These are phyloP conservation scores for Myriosclerotinia curreyana DNA, from an alignment of 2,329 filamentous ascomycete genomes.

Conservation along the genomic window DNA sequence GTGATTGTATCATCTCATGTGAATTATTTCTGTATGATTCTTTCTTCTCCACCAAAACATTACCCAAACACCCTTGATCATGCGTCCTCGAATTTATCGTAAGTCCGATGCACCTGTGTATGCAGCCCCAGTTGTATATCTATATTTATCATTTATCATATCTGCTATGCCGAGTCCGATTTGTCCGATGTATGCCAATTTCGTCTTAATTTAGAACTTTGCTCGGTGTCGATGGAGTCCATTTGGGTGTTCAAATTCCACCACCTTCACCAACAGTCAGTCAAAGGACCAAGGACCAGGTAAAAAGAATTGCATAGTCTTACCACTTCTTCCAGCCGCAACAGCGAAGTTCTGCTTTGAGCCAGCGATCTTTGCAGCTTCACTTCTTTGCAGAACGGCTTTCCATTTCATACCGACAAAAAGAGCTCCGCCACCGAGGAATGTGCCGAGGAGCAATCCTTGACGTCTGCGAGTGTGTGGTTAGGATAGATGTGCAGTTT, in stretches of 20 bases:
- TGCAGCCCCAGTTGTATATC: not conserved
- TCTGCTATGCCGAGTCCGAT: not conserved
- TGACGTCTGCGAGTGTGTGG: conserved; percentile 31
- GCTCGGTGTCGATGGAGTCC: not conserved
- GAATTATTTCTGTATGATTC: not conserved
- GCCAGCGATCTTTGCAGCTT: conserved; percentile 37
- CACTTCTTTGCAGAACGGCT: conserved; percentile 37
- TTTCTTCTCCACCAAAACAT: not conserved
- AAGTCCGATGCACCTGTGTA: not conserved
- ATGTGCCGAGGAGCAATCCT: conserved; percentile 34
- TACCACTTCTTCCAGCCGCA: conserved; percentile 37
- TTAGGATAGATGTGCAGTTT: not conserved
- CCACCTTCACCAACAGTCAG: conserved; percentile 17
- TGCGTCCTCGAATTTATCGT: not conserved
- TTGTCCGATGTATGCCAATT: not conserved
- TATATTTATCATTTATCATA: conserved; percentile 6
- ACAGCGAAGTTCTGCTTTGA: conserved; percentile 36
- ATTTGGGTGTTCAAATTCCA: conserved; percentile 10
- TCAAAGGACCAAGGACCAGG: not conserved
- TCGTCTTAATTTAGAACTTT: not conserved
- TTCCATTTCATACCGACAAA: conserved; percentile 39
- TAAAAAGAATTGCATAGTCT: not conserved
- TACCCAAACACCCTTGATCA: not conserved
- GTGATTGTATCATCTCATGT: not conserved
- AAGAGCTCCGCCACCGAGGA: conserved; percentile 33